Evolutionary conservation across 306 rosid species (phyloP).

Genomic region (Lithocarpus polystachyus): DNA sequence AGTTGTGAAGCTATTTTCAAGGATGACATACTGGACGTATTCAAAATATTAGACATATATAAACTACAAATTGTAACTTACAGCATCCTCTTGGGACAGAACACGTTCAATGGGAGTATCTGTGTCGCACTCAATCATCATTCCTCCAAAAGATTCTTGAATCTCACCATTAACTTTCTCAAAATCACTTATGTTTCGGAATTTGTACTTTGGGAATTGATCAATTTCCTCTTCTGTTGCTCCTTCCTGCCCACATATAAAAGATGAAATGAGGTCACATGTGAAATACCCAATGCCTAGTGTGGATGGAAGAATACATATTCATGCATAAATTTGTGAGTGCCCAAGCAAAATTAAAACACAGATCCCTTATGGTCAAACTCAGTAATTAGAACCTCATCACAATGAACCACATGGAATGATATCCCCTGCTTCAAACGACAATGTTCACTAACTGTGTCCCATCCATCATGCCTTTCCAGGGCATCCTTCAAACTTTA

Average conservation of each 20-base stretch:
- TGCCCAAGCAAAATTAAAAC: no score
- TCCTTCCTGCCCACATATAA: conserved; percentile 64
- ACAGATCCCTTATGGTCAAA: no score
- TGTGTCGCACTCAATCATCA: conserved; percentile 48
- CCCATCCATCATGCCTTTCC: not conserved
- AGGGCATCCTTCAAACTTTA: not conserved
- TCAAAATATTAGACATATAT: not conserved
- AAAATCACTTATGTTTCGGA: conserved; percentile 33
- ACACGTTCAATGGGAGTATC: conserved; percentile 46
- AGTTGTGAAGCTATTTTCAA: conserved; percentile 2
- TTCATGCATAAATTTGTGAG: no score
- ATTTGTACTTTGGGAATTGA: conserved; percentile 69
- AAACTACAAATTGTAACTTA: conserved; percentile 40
- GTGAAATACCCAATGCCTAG: not conserved
- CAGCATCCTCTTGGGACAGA: conserved; percentile 63
- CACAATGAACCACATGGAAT: no score
- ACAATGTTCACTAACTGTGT: not conserved
- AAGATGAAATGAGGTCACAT: conserved; percentile 22
- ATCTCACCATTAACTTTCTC: conserved; percentile 44
- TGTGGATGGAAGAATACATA: no score
- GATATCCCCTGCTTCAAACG: not conserved
- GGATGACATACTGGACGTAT: not conserved
- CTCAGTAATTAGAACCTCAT: no score
- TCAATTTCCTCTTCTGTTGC: conserved; percentile 85
- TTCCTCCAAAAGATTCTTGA: conserved; percentile 61